A percentile compares a stretch with the other conserved stretches of the same genome.
These are phyloP conservation scores for Wickerhamomyces kurtzmanii DNA, from an alignment of 805 yeast genomes.

Conservation along the genomic window DNA sequence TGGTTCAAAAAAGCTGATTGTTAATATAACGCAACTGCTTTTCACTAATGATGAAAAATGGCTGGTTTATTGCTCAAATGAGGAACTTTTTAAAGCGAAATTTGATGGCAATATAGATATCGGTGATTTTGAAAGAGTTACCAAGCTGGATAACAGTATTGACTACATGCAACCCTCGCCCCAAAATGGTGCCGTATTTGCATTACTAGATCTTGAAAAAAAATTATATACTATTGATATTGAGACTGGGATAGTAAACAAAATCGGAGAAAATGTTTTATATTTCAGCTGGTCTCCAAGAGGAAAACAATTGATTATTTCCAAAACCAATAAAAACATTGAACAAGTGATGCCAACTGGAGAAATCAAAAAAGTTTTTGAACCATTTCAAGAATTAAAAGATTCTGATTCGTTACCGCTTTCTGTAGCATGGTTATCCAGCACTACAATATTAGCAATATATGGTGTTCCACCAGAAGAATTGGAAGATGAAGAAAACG, in stretches of 20 bases:
- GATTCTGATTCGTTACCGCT: conserved; percentile 8
- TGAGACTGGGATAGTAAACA: background rate
- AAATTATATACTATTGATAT: conserved; percentile 10
- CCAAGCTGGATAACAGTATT: conserved; percentile 6
- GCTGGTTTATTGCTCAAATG: conserved; percentile 10
- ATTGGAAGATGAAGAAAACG: conserved; percentile 20
- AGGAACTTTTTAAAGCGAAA: background rate
- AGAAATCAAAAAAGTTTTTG: conserved; percentile 3
- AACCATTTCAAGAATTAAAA: conserved; percentile 8
- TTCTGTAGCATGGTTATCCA: conserved; percentile 9
- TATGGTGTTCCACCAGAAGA: conserved; percentile 18
- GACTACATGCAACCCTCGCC: conserved; percentile 16
- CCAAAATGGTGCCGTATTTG: conserved; percentile 5
- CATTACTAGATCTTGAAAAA: conserved; percentile 8
- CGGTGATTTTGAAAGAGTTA: too few relatives aligned
- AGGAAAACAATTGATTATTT: conserved; percentile 10
- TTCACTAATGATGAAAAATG: conserved; percentile 22
- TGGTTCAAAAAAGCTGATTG: conserved; percentile 10
- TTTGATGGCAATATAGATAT: conserved; percentile 8
- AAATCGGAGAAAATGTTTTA: conserved; percentile 10
- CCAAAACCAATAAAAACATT: conserved; percentile 8
- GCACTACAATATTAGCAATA: conserved; percentile 11
- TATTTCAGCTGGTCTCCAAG: conserved; percentile 15
- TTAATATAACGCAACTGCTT: conserved; percentile 16
- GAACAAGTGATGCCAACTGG: conserved; percentile 7